Percentiles rank a stretch among this genome's conserved stretches.
phyloP scores from a whole-genome alignment of 352 stramenopile genomes.

The Blastocystis sp. region DNA sequence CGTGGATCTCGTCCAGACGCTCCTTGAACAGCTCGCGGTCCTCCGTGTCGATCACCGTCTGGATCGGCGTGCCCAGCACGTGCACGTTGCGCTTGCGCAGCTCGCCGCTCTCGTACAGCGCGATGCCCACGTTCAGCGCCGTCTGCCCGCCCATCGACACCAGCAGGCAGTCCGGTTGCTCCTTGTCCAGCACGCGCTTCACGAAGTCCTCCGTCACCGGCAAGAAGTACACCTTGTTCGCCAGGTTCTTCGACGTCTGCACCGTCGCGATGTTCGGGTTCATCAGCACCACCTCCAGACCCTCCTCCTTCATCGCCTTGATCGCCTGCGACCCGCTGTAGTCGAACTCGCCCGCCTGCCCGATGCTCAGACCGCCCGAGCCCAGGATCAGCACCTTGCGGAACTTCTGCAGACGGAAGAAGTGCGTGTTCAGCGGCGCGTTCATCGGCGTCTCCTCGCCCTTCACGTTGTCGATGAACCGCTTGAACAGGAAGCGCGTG shows the following conservation, averaged over 20 bases:
- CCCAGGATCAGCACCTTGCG: conserved; percentile 96
- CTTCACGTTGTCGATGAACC: conserved; percentile 89
- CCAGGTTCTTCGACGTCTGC: conserved; percentile 91
- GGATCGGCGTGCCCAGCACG: conserved; percentile 94
- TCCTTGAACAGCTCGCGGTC: conserved; percentile 94
- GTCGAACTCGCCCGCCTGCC: conserved; percentile 97
- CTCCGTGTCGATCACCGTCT: conserved; percentile 94
- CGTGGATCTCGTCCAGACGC: conserved; percentile 92
- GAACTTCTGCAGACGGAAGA: conserved; percentile 76
- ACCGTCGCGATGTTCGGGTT: conserved; percentile 99
- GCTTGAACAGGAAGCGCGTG: conserved; percentile 96
- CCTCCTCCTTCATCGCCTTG: conserved; percentile 97
- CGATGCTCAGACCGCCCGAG: conserved; percentile 94
- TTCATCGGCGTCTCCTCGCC: conserved; percentile 28
- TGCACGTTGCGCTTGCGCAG: conserved; percentile 90
- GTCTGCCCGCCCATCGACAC: conserved; percentile 98
- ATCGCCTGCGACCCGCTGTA: conserved; percentile 96
- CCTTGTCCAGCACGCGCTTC: conserved; percentile 92
- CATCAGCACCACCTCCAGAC: conserved; percentile 96
- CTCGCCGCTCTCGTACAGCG: conserved; percentile 89
- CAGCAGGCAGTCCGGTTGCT: conserved; percentile 95
- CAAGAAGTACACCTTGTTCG: conserved; percentile 96
- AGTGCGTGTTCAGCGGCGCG: conserved; percentile 53
- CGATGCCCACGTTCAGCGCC: conserved; percentile 93
- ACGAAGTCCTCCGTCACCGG: conserved; percentile 91